Evolutionary conservation across 2,329 filamentous ascomycete genomes (phyloP), one percentile per base, ranked within the genome.

Genomic region (Fusarium drepaniforme): DNA sequence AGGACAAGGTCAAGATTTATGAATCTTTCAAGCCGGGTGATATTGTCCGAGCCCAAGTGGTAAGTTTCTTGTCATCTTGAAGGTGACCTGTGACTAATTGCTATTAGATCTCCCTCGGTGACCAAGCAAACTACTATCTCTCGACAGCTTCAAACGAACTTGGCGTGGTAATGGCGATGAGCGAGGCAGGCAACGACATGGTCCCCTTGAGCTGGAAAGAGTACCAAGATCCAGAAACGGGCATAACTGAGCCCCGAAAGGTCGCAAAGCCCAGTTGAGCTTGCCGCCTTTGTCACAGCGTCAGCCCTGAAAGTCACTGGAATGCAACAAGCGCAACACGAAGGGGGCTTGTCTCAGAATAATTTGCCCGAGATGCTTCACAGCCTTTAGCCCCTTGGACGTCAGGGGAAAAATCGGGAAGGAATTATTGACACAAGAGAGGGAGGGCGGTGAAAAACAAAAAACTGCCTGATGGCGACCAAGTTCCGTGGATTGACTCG

Each of bases 51-150:
- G 97, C 95, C 6, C 90, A 93, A 66, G 95, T 99, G 80, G 93
- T 95, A 79, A 85, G 90, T 68, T 53, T 21, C 35, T 65, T 44
- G 23, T 21, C 13, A 35, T n/a, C 49, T 25, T 16, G 15, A 51
- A n/a, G 28, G 15, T 28, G 15, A 9, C 18, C 13, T 21, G 28
- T 44, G 60, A 46, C 72, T 71, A 59, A 68, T 49, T 18, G 25
- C 15, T 67, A 37, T 16, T 60, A 93, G 92, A 97, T 97, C 68
- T 97, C 94, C 9, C 85, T 98, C 16, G 97, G 97, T 42, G 97
- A 99, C 81, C 96, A 98, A 85, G 92, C 93, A 61, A 97, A 94
- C 79, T 99, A 98, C 83, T 99, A 98, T 83, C 89, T 97, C n/a
- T 94, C 93, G 30, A 99, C 97, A 2, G 95, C 95, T 33, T 91